Evolutionary conservation across 31 red algal species (phyloP), one percentile per base, ranked within the genome.

Genomic region (Endocladia muricata): DNA sequence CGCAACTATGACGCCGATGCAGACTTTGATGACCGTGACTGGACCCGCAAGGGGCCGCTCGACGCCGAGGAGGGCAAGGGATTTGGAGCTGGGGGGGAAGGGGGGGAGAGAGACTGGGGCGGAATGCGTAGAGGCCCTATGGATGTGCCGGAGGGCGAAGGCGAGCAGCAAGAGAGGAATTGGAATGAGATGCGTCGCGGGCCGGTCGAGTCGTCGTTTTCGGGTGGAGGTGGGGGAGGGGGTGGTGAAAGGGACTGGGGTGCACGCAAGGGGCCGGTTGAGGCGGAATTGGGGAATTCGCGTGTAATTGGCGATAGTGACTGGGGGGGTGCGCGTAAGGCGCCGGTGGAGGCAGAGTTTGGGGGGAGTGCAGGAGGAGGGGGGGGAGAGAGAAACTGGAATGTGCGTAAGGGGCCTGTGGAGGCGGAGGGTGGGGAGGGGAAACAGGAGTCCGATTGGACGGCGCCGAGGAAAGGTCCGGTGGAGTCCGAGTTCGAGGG

Each of bases 1-100:
- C n/a, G 57, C 15, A 55, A 83, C 13, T 21, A 28, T 13, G 60
- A 68, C 21, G 57, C 35, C 68, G 77, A 80, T 32, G 84, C 64
- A 3, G 84, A 88, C 23, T 88, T 88, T 74, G 78, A 77, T 6
- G 84, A 79, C 37, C 82, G 71, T 37, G 82, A 85, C 71, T 85
- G 82, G 82, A 68, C 82, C 6, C 57, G 82, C 23, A 75, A 41
- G 26, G 84, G 74, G 29, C 73, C 74, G 3, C 40, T 88, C 11
- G 84, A 73, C 2, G 70, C 49, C 2, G 21, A 21, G 37, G 33
- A 47, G 4, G 79, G 69, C 35, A 19, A 58, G 22, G 2, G 40
- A 21, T 88, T 79, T 32, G 84, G 74, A 3, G 61, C 64, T 78
- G 84, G 74, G 23, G n/a, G n/a, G n/a, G n/a, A n/a, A n/a, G 63